Conservation (phyloP, 306 rosid species). For the Corylus heterophylla region DNA sequence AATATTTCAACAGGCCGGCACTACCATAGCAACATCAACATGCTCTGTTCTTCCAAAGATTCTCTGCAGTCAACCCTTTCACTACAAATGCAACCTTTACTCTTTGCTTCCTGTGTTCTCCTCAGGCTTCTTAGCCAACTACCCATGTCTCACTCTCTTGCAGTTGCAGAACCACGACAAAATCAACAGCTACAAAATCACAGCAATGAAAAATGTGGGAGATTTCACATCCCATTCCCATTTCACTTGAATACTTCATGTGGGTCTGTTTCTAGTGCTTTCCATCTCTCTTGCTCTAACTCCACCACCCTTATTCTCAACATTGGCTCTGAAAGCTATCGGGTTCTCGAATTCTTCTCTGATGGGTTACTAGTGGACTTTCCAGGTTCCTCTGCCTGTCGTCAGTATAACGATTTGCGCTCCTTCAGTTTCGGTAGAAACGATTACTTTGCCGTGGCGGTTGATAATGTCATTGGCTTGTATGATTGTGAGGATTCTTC, state of each 20-base stretch:
- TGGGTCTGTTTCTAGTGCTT: slow-evolving; percentile 47
- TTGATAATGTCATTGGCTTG: slow-evolving; percentile 74
- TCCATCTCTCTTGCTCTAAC: slow-evolving; percentile 66
- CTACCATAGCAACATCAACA: slow-evolving; percentile 9
- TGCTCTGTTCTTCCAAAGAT: slow-evolving; percentile 13
- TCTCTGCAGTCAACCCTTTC: slow-evolving; percentile 19
- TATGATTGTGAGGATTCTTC: slow-evolving; percentile 97
- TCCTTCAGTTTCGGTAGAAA: slow-evolving; percentile 51
- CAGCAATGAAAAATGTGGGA: slow-evolving; percentile 72
- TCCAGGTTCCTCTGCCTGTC: slow-evolving; percentile 61
- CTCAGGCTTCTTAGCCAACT: slow-evolving; percentile 32
- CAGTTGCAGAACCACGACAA: slow-evolving; percentile 30
- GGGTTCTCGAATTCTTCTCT: slow-evolving; percentile 65
- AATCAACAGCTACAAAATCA: slow-evolving; percentile 23
- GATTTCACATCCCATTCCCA: slow-evolving; percentile 69
- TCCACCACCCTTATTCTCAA: slow-evolving; percentile 65
- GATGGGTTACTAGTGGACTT: slow-evolving; percentile 76
- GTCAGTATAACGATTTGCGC: slow-evolving; percentile 78
- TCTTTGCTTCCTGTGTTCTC: slow-evolving; percentile 24
- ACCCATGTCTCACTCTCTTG: slow-evolving; percentile 43
- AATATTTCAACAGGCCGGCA: slow-evolving; percentile 5
- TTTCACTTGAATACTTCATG: slow-evolving; percentile 72
- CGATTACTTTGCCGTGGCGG: slow-evolving; percentile 58
- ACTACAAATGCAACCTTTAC: slow-evolving; percentile 41
- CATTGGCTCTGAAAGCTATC: slow-evolving; percentile 46